Evolutionary conservation across 208 protist species (phyloP), one percentile per base, ranked within the genome.

Genomic region (Porcisia deanei): DNA sequence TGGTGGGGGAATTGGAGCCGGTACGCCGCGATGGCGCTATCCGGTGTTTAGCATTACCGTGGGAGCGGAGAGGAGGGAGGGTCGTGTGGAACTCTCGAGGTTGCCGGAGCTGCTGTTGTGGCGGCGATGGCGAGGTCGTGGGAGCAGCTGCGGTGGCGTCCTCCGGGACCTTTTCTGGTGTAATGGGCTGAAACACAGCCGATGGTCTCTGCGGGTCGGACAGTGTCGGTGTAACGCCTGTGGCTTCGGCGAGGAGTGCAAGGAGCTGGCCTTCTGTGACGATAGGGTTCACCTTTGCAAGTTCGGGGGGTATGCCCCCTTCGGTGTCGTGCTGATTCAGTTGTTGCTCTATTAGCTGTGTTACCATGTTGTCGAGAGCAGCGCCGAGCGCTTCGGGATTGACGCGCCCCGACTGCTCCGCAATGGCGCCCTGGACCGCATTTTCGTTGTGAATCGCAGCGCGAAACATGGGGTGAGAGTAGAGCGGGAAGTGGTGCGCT

Each of bases 401-500:
- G 22, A 82, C 49, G 34, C 60, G 72, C 4, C 41, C 39, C 2
- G 65, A 53, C 41, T 82, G 71, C 10, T 49, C 57, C 2, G 5
- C 67, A 18, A 82, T 20, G 30, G 72, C 77, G 18, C 41, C 25
- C 47, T 60, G 73, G 14, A 79, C 60, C 2, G 73, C 73, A n/a
- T 37, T 53, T 12, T 39, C 63, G 54, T 77, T 79, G 41, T 37
- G 64, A 9, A 60, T 52, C 1, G 79, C 79, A 1, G 79, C 79
- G 34, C 88, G 89, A 49, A 91, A 87, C n/a, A 89, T 57, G 9
- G 91, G 91, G 61, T 96, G 87, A 0, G 91, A 96, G 67, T 82
- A 90, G 59, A 92, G 68, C 2, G 91, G 89, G 59, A 96, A 96
- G 69, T 81, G 68, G 71, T 95, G 81, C 30, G 47, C 41, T 3